Base-by-base conservation (phyloP, 2,329 filamentous ascomycete species). In the Helminthosporium solani region DNA sequence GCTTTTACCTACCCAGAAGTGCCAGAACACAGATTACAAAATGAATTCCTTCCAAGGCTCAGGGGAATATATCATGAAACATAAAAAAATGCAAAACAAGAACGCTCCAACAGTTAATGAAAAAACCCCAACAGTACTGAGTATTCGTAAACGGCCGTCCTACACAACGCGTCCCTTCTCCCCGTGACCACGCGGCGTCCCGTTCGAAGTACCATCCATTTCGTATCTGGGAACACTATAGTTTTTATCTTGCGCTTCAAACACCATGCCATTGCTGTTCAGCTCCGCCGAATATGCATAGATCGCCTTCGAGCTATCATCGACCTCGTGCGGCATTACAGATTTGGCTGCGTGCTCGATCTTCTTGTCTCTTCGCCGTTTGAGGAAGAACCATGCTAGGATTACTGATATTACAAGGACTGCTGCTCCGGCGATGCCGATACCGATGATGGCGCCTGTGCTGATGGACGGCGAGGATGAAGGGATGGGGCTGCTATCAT, bases 371-470 rank as follows among this genome's bases (percentile, higher is more conserved):
- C 28, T 40, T 20, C 47, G 47, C 35, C 25, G 30, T 8, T 9
- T 3, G 7, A 42, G 23, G 39, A 49, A 33, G 19, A 42, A 40
- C 14, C 12, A 45, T 28, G 23, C 39, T 2, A 33, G 11, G n/a
- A 35, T 7, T 2, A 15, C 20, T 19, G 34, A 23, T 2, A 35
- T 2, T 2, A 49, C 4, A 27, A 52, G 7, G 30, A 51, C 15
- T 11, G 33, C 36, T 7, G 45, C 27, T 18, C 25, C 42, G 8
- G 42, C 52, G 16, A 49, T 34, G 27, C 33, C 44, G 9, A 56
- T 50, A 21, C 53, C 53, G 12, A 35, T 44, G 39, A 56, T 53
- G 3, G 50, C 53, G 19, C 53, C 53, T 11, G 38, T 18, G 21
- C 50, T 46, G 19, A 56, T 23, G 5, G 25, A 23, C 2, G 34